Evolutionary conservation across 352 stramenopile species (phyloP).

Genomic region (Globisporangium abappressorium): DNA sequence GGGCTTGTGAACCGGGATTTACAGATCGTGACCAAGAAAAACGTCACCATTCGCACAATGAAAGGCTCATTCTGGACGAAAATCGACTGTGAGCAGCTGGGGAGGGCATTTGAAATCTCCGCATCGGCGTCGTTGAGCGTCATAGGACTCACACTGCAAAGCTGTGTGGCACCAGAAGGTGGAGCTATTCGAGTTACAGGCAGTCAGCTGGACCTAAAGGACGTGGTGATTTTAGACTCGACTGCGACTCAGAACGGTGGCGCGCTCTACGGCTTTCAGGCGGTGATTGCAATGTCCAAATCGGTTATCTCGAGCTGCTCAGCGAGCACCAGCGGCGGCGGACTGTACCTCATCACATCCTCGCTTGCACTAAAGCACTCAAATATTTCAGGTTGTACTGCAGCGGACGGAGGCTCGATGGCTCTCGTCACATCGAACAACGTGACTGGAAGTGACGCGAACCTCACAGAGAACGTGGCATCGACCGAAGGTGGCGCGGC

Average conservation of each 20-base stretch:
- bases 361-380: conserved; percentile 8
- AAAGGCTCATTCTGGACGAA: conserved; percentile 49
- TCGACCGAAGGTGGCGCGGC: conserved; percentile 11
- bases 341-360: conserved; percentile 19
- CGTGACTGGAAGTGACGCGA: conserved; percentile 12
- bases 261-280: conserved; percentile 24
- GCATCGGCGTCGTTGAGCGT: conserved; percentile 21
- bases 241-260: conserved; percentile 26
- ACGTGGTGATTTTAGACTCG: conserved; percentile 25
- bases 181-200: conserved; percentile 23
- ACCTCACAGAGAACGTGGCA: conserved; percentile 14
- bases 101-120: conserved; percentile 17
- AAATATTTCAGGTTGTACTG: conserved; percentile 12
- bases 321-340: conserved; percentile 23
- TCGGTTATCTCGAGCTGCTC: conserved; percentile 27
- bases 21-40: conserved; percentile 7
- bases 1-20: conserved; percentile 36
- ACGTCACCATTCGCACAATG: conserved; percentile 37
- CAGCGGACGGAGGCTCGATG: conserved; percentile 7
- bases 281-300: conserved; percentile 18
- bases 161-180: conserved; percentile 24
- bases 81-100: conserved; percentile 33
- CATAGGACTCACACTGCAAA: conserved; percentile 38
- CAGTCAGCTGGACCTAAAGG: conserved; percentile 19
- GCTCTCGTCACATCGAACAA: background rate